Conservation (phyloP, 257 asterid genomes). For the Solanum gracilifrons region DNA sequence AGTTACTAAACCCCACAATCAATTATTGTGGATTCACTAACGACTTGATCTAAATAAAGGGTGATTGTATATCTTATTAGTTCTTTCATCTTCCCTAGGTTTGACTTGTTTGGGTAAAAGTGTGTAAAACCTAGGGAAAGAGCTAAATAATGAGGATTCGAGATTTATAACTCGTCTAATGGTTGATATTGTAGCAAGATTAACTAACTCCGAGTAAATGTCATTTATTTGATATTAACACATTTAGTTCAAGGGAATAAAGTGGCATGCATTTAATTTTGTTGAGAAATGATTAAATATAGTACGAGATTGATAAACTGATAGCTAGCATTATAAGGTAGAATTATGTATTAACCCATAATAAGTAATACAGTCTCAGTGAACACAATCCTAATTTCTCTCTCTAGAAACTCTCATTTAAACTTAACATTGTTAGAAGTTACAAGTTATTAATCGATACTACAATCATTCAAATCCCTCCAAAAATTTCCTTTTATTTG, state of each 20-base stretch:
- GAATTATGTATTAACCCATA: neutral
- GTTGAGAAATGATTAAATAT: neutral
- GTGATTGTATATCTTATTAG: neutral
- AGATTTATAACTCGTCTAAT: neutral
- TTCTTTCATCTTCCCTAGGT: neutral
- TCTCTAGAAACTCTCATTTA: too few species aligned
- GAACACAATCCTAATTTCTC: too few species aligned
- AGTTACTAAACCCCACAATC: neutral
- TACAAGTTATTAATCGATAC: neutral
- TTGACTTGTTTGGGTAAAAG: too few species aligned
- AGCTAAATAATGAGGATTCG: neutral
- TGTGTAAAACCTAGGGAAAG: neutral
- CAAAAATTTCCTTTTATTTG: neutral
- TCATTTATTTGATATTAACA: neutral
- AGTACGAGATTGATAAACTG: neutral
- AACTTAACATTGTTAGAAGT: neutral
- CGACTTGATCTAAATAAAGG: neutral
- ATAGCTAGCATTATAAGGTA: neutral
- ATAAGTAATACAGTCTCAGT: too few species aligned
- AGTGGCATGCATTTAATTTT: neutral
- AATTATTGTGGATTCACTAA: neutral
- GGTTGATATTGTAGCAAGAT: neutral
- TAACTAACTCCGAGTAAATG: too few species aligned
- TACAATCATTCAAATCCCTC: neutral
- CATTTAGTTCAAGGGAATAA: too few species aligned